Evolutionary conservation across 768 basidiomycete genomes (phyloP), one percentile per base, ranked within the genome.

Genomic region (Lactarius sp.): DNA sequence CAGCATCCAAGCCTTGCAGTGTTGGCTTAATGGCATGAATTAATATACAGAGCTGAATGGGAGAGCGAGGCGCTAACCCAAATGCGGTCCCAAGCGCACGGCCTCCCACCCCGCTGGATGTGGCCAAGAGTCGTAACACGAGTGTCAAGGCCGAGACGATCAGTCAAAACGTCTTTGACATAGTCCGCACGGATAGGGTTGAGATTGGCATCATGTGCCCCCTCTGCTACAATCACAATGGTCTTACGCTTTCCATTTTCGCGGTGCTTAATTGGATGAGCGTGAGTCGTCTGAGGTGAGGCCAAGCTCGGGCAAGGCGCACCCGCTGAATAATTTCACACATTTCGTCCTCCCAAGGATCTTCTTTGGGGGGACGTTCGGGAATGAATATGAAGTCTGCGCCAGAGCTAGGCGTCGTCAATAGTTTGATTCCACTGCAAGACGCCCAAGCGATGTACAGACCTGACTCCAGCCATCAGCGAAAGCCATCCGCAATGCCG

Each of bases 401-500:
- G 12, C 96, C 97, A 53, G 85, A 84, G 66, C 90, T 92, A 42
- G 52, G 27, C 27, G 41, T 14, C 18, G 51, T 49, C 50, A 58
- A 16, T 14, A 34, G 49, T 13, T 16, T 16, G 31, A 39, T 27
- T 14, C 46, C 14, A 53, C 14, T 31, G 36, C 49, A 56, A 9
- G 2, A 27, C 12, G 36, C 27, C 33, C 27, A 22, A 41, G 34
- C 39, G 51, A 7, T 39, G 6, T 4, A 77, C 84, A 62, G 70
- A 90, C 87, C 90, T 91, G 55, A 98, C 88, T 65, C 90, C 94
- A 12, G 94, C 97, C 70, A 94, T 81, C 27, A 98, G 79, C 2
- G 97, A 94, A 18, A 98, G 80, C 97, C 97, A 99, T n/a, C 97
- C 97, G 75, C 97, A 98, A 73, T 98, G 92, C 60, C 96, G 80